Evolutionary conservation across 257 asterid genomes (phyloP).

Genomic region (Capsicum rhomboideum): DNA sequence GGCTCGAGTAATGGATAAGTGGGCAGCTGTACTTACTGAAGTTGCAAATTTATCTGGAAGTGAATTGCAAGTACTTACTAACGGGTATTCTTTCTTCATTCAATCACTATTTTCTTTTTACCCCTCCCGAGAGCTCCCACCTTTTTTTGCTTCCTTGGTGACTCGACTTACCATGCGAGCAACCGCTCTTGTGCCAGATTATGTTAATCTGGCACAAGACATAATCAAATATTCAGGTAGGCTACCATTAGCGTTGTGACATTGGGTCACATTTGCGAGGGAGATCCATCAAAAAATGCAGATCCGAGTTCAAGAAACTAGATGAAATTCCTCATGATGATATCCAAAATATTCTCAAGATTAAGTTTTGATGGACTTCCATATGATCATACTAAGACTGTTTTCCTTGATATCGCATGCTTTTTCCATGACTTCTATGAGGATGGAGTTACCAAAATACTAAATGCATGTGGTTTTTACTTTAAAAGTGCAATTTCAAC

Average conservation of each 20-base stretch:
- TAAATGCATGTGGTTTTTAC: background rate
- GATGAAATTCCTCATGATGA: background rate
- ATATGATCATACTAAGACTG: background rate
- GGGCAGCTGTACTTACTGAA: no score
- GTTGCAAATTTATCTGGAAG: no score
- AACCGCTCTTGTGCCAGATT: no score
- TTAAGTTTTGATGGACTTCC: background rate
- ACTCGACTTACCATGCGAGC: no score
- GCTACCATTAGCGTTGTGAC: background rate
- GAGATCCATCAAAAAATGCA: background rate
- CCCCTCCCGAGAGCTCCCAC: no score
- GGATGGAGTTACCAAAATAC: background rate
- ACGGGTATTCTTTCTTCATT: no score
- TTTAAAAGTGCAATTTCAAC: background rate
- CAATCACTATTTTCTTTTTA: no score
- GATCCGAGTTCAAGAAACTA: background rate
- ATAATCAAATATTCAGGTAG: background rate
- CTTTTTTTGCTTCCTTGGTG: no score
- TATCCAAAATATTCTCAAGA: background rate
- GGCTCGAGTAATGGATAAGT: no score
- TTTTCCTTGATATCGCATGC: slow-evolving; percentile 1
- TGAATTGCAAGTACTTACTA: no score
- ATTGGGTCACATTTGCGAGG: background rate
- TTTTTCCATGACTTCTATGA: background rate
- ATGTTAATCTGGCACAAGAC: background rate